A percentile compares a stretch with the other conserved stretches of the same genome.
Conservation (phyloP, 805 yeast species). For the Ogataea allantospora region DNA sequence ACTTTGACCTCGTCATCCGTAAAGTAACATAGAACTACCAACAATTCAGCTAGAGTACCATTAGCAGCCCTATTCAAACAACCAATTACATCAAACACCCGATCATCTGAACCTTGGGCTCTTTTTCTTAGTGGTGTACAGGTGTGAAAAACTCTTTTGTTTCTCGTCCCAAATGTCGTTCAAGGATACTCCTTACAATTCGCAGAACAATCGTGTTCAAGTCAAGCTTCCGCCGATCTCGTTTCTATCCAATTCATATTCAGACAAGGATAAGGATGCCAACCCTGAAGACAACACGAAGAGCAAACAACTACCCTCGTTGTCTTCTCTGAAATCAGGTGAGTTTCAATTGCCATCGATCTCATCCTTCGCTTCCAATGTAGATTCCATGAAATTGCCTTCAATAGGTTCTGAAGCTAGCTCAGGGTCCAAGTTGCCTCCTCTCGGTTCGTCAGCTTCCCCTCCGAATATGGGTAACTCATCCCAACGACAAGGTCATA, state of each 20-base stretch:
- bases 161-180: slow-evolving; percentile 4
- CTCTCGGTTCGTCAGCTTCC: slow-evolving; percentile 10
- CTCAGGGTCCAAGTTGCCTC: slow-evolving; percentile 7
- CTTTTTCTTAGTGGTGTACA: background rate
- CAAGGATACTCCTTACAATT: slow-evolving; percentile 4
- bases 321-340: slow-evolving; percentile 11
- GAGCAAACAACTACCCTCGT: slow-evolving; percentile 12
- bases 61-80: no score
- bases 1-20: background rate
- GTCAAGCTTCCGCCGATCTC: slow-evolving; percentile 31
- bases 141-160: slow-evolving; percentile 1
- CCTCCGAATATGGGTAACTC: slow-evolving; percentile 5
- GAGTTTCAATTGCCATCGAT: slow-evolving; percentile 16
- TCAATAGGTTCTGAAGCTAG: slow-evolving; percentile 13
- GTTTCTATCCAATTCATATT: slow-evolving; percentile 19
- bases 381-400: slow-evolving; percentile 19
- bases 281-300: background rate
- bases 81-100: no score
- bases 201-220: slow-evolving; percentile 14
- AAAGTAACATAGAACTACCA: background rate
- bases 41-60: no score
- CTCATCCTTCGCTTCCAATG: slow-evolving; percentile 9
- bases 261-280: slow-evolving; percentile 8
- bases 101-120: no score
- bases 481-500: slow-evolving; percentile 12